A percentile compares a stretch with the other conserved stretches of the same genome.
Evolutionary conservation across 352 stramenopile species (phyloP).

Genomic region (Saprolegnia parasitica): DNA sequence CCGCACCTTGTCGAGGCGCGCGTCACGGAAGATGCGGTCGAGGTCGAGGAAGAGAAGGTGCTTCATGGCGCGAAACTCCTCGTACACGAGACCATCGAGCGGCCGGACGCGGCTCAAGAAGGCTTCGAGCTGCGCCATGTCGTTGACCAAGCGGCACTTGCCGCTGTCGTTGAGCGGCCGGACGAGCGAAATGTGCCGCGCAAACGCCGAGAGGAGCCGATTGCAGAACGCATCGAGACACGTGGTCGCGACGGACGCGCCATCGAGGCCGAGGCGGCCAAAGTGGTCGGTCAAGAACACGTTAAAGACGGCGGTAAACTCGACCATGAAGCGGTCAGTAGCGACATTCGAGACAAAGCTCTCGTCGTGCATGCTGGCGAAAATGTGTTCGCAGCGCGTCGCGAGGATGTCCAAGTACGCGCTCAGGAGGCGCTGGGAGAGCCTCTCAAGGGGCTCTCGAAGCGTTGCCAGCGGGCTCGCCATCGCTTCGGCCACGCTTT

Average conservation of each 20-base stretch:
- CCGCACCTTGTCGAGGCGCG: slow-evolving; percentile 71
- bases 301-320: slow-evolving; percentile 60
- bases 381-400: slow-evolving; percentile 48
- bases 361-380: slow-evolving; percentile 82
- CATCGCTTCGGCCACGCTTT: slow-evolving; percentile 29
- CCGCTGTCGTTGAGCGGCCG: slow-evolving; percentile 67
- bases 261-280: slow-evolving; percentile 37
- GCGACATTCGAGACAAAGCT: slow-evolving; percentile 46
- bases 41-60: slow-evolving; percentile 81
- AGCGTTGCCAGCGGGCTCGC: slow-evolving; percentile 26
- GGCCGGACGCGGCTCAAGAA: slow-evolving; percentile 29
- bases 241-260: slow-evolving; percentile 37
- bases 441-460: slow-evolving; percentile 44
- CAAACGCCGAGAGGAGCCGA: slow-evolving; percentile 70
- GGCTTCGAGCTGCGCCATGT: slow-evolving; percentile 81
- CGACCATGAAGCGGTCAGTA: slow-evolving; percentile 64
- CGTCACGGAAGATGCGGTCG: slow-evolving; percentile 53
- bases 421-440: slow-evolving; percentile 59
- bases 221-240: slow-evolving; percentile 65
- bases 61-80: slow-evolving; percentile 73
- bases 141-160: slow-evolving; percentile 73
- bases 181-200: slow-evolving; percentile 66
- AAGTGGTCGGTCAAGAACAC: slow-evolving; percentile 75
- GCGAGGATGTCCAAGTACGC: slow-evolving; percentile 67
- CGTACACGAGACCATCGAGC: slow-evolving; percentile 42